phyloP scores from a whole-genome alignment of 805 yeast species.

The Barnettozyma populi region DNA sequence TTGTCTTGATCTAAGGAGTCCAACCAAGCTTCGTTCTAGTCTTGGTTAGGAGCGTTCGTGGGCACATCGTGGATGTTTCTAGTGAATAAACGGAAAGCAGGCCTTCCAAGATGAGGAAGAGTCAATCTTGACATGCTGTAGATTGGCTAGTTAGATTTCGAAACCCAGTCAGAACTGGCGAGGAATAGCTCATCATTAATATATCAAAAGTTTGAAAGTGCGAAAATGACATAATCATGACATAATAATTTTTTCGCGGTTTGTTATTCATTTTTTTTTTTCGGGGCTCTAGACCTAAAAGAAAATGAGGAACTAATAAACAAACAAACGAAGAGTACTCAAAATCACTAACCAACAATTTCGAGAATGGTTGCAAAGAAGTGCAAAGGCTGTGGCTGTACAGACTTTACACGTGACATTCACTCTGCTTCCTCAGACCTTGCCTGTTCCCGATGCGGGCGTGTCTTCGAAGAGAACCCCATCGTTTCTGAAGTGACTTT shows the following conservation, averaged over 20 bases:
- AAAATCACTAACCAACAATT: neutral
- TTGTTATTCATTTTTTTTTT: too few species aligned
- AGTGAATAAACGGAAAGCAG: neutral
- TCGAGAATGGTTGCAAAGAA: conserved; percentile 11
- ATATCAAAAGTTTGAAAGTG: neutral
- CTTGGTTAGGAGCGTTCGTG: conserved; percentile 36
- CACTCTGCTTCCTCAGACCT: conserved; percentile 65
- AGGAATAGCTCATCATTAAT: neutral
- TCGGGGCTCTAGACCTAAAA: neutral
- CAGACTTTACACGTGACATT: conserved; percentile 46
- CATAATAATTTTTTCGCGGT: neutral
- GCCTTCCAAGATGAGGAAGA: neutral
- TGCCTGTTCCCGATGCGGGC: conserved; percentile 79
- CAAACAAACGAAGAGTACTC: neutral
- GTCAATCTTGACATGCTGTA: neutral
- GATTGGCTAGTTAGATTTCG: neutral
- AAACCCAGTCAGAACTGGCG: neutral
- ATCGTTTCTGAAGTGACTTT: conserved; percentile 94
- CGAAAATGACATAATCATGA: neutral
- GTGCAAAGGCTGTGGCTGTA: conserved; percentile 48
- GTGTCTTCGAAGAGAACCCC: conserved; percentile 85
- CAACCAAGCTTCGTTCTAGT: conserved; percentile 32
- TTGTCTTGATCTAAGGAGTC: neutral
- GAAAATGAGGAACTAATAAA: neutral
- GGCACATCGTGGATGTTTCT: conserved; percentile 18